Base-by-base conservation (phyloP, 495 filamentous ascomycete genomes). In the Penicillium pulvis region DNA sequence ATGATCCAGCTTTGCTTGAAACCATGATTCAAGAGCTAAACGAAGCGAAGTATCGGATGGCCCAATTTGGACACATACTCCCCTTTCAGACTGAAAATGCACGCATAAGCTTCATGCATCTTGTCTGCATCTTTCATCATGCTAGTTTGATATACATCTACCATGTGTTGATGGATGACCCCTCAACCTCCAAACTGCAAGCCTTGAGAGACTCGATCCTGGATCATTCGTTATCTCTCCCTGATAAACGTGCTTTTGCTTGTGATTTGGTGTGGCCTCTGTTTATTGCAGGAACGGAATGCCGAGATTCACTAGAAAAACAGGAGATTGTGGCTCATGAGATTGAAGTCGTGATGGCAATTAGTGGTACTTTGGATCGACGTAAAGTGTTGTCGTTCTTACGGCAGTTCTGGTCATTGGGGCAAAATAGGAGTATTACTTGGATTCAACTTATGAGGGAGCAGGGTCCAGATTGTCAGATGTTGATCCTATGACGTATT, bases 351-450 rank as follows among this genome's bases (percentile, higher is more conserved):
- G 58, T 68, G 9, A 68, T 68, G 55, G 46, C 45, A 33, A 45
- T 63, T 1, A 68, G 62, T 35, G 66, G 66, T 6, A 55, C 17
- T 36, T 42, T 68, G 10, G 62, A 68, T 54, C 66, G 62, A 42
- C 46, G 41, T 9, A 61, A 61, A 19, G 66, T 68, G 4, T 39
- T 68, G 47, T 59, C 55, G 8, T 68, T 68, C 53, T 41, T 68
- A 12, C 53, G 43, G 55, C 53, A 26, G 10, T 65, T 56, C 26
- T 65, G 66, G 66, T 50, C 46, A 7, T 20, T 54, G 41, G 60
- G 52, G 28, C 26, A 53, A 16, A 36, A 58, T 23, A 9, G 20
- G 2, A 51, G 44, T 14, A 31, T 54, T 4, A 58, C 39, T 0
- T 66, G 64, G 64, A 61, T 66, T 28, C 51, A 66, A 12, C 50